These are phyloP conservation scores for Ceratobasidium sp. DNA, from an alignment of 1,284 basidiomycete genomes.

Conservation along the genomic window DNA sequence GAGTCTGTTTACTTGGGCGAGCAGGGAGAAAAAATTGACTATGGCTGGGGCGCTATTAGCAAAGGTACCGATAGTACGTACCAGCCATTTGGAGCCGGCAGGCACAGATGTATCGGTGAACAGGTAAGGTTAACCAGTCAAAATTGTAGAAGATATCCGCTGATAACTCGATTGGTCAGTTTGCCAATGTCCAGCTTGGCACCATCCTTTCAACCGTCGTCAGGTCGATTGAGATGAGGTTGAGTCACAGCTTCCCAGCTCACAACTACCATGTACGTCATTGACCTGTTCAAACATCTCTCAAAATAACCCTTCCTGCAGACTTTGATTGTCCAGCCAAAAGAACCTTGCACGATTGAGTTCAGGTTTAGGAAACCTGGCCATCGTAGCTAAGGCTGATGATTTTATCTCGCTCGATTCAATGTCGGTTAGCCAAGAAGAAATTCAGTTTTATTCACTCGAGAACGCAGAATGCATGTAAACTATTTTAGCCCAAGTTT, in stretches of 20 bases:
- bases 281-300: slow-evolving; percentile 53
- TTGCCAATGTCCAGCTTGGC: slow-evolving; percentile 94
- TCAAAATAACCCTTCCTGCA: slow-evolving; percentile 52
- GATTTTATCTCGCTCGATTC: too few relatives aligned
- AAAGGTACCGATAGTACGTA: slow-evolving; percentile 93
- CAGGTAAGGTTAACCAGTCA: slow-evolving; percentile 69
- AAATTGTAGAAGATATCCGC: too few relatives aligned
- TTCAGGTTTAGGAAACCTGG: background rate
- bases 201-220: slow-evolving; percentile 85
- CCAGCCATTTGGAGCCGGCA: slow-evolving; percentile 64
- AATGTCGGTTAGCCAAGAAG: background rate
- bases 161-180: slow-evolving; percentile 66
- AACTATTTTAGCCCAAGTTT: background rate
- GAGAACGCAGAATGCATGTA: slow-evolving; percentile 3
- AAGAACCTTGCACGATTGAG: slow-evolving; percentile 64
- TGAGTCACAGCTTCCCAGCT: slow-evolving; percentile 77
- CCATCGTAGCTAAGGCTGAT: background rate
- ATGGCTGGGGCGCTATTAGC: slow-evolving; percentile 92
- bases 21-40: slow-evolving; percentile 90
- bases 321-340: slow-evolving; percentile 81
- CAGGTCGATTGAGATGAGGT: slow-evolving; percentile 79
- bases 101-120: slow-evolving; percentile 85
- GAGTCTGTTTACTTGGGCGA: slow-evolving; percentile 80
- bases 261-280: slow-evolving; percentile 86
- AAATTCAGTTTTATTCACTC: background rate